Evolutionary conservation across 768 basidiomycete species (phyloP), one percentile per base, ranked within the genome.

Genomic region (Pisolithus tinctorius): DNA sequence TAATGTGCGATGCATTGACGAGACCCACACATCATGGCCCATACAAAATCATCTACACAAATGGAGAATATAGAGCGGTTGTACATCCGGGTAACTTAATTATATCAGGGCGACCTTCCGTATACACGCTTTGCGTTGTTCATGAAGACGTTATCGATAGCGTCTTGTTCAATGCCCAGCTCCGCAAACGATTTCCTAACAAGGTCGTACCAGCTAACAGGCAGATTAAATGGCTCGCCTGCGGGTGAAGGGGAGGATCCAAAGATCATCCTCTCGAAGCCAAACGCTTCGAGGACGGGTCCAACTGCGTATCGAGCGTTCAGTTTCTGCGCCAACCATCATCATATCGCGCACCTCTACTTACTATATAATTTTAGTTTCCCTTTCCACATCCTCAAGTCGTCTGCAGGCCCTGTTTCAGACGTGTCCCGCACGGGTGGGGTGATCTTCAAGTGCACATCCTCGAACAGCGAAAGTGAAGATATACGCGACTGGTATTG

Each of bases 331-430:
- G 13, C 34, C 34, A 11, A 14, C 34, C 27, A 20, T 20, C 34
- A 34, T 13, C 14, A 34, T 34, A 14, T 5, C 13, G 34, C 34
- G 13, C 34, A 34, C 11, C 34, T 34, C 2, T 16, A 82, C 88
- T 71, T 61, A 92, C 89, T 71, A 69, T 88, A 92, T 80, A 92
- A 86, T 73, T 86, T 92, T 67, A 91, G 80, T 51, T 86, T 73
- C 47, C 83, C 77, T 64, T 70, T 78, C 69, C 78, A 68, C 55
- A 55, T 56, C 41, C 48, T 63, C 6, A 52, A 41, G 30, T 55
- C 53, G 26, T 48, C 43, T 30, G 63, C 62, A 11, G 81, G 78
- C 31, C 75, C 80, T 9, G 71, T 75, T 60, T 80, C 77, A 88
- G 88, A 91, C 3, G 75, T 63, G 0, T 36, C 17, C 11, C 30